These are phyloP conservation scores for Pythium vanterpoolii DNA, from an alignment of 352 stramenopile species.

Conservation along the genomic window DNA sequence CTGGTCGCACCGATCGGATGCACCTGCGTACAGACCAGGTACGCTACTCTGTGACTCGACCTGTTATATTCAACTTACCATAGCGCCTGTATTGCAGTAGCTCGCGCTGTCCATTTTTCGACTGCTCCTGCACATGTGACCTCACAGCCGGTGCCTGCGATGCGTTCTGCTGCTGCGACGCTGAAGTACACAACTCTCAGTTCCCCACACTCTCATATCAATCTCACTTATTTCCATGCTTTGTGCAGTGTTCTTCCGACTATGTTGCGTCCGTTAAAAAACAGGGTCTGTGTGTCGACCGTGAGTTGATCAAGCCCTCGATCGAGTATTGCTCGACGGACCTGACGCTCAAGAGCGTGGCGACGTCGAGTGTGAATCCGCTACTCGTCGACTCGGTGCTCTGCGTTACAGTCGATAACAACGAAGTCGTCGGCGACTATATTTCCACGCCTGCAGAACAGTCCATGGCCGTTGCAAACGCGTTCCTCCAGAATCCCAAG, in stretches of 20 bases:
- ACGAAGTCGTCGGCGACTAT: slow-evolving; percentile 39
- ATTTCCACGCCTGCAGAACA: slow-evolving; percentile 26
- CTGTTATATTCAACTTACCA: not conserved
- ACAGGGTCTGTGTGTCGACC: slow-evolving; percentile 29
- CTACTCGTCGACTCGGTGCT: slow-evolving; percentile 45
- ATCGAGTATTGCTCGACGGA: slow-evolving; percentile 49
- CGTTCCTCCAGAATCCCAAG: slow-evolving; percentile 43
- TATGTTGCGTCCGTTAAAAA: slow-evolving; percentile 16
- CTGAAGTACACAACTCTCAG: slow-evolving; percentile 23
- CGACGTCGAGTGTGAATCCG: slow-evolving; percentile 23
- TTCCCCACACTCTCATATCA: not conserved
- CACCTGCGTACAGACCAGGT: slow-evolving; percentile 31
- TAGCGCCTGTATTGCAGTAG: slow-evolving; percentile 11
- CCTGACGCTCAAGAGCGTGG: slow-evolving; percentile 23
- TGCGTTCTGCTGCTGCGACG: slow-evolving; percentile 48
- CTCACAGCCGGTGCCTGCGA: slow-evolving; percentile 44
- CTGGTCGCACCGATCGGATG: slow-evolving; percentile 37
- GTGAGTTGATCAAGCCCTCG: slow-evolving; percentile 2
- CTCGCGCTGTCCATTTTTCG: slow-evolving; percentile 32
- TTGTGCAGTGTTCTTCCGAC: slow-evolving; percentile 27
- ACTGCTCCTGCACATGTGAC: slow-evolving; percentile 42
- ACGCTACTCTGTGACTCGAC: not conserved
- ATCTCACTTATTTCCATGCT: not conserved
- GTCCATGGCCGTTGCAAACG: slow-evolving; percentile 29
- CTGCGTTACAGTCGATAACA: slow-evolving; percentile 49